Percentiles rank a stretch among this genome's conserved stretches.
phyloP scores from a whole-genome alignment of 2,329 filamentous ascomycete genomes.

The Fusarium transvaalense region DNA sequence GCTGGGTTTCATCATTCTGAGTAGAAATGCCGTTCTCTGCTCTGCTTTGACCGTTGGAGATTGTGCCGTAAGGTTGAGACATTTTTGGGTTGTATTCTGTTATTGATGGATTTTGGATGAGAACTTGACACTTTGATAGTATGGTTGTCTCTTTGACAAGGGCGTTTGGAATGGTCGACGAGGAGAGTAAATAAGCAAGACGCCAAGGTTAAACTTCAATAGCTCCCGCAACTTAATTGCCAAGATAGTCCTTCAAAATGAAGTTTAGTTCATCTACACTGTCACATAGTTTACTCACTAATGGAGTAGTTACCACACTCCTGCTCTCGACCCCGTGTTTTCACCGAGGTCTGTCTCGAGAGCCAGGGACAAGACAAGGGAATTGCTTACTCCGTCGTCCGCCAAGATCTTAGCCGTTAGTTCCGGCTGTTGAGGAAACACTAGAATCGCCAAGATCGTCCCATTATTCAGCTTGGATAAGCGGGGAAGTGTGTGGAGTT shows the following conservation, averaged over 20 bases:
- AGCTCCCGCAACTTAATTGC: slow-evolving; percentile 3
- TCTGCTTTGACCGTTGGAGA: slow-evolving; percentile 16
- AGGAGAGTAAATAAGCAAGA: slow-evolving; percentile 20
- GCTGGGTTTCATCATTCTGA: slow-evolving; percentile 25
- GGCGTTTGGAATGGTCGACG: neutral
- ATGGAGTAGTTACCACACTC: neutral
- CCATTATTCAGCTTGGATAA: slow-evolving; percentile 1
- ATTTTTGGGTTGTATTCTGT: neutral
- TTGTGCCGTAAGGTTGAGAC: slow-evolving; percentile 35
- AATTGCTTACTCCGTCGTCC: neutral
- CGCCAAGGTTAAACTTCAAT: neutral
- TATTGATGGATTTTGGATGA: neutral
- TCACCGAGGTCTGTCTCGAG: slow-evolving; percentile 8
- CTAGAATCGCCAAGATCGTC: slow-evolving; percentile 2
- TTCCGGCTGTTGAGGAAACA: neutral
- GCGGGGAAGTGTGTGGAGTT: neutral
- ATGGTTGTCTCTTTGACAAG: neutral
- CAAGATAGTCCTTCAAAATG: neutral
- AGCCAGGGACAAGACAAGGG: neutral
- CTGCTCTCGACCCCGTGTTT: slow-evolving; percentile 1
- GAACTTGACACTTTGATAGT: neutral
- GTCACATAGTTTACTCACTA: neutral
- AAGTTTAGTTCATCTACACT: neutral
- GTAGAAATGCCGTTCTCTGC: slow-evolving; percentile 16
- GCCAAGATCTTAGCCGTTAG: neutral